Percentiles rank a stretch among this genome's conserved stretches.
Conservation (phyloP, 805 yeast genomes). For the Myxozyma neglecta region DNA sequence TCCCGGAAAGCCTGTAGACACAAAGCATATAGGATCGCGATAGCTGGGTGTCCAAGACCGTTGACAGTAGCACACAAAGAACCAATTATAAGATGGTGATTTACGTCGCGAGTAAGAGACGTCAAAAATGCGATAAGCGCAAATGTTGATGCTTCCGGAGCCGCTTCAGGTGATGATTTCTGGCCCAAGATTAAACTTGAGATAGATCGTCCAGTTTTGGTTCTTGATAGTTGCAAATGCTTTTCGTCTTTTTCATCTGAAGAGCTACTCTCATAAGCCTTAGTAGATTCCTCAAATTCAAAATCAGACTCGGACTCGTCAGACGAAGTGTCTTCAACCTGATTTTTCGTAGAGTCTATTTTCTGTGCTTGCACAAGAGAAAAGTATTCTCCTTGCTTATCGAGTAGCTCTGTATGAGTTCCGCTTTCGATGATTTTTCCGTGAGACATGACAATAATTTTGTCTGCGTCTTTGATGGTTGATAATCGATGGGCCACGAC, state of each 20-base stretch:
- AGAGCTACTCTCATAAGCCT: slow-evolving; percentile 7
- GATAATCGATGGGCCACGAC: slow-evolving; percentile 55
- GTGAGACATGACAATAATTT: slow-evolving; percentile 47
- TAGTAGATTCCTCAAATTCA: not conserved
- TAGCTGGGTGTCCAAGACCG: slow-evolving; percentile 15
- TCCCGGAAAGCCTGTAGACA: slow-evolving; percentile 12
- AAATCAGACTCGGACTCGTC: slow-evolving; percentile 28
- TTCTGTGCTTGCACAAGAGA: slow-evolving; percentile 36
- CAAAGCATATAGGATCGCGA: slow-evolving; percentile 12
- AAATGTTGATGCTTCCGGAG: not conserved
- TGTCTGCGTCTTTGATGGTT: slow-evolving; percentile 51
- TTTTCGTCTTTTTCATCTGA: slow-evolving; percentile 2
- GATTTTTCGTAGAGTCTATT: slow-evolving; percentile 40
- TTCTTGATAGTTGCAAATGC: not conserved
- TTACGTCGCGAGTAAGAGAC: not conserved
- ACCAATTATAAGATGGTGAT: slow-evolving; percentile 6
- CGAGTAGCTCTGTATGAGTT: slow-evolving; percentile 38
- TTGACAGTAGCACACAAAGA: slow-evolving; percentile 9
- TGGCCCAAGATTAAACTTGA: slow-evolving; percentile 10
- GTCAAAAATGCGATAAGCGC: slow-evolving; percentile 8
- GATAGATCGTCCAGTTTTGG: slow-evolving; percentile 15
- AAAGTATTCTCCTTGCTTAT: slow-evolving; percentile 31
- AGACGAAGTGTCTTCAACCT: not conserved
- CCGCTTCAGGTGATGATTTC: not conserved
- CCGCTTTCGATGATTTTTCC: slow-evolving; percentile 50